Percentiles rank a stretch among this genome's conserved stretches.
Evolutionary conservation across 140 eudicot species (phyloP).

Genomic region (Senecio squalidus): DNA sequence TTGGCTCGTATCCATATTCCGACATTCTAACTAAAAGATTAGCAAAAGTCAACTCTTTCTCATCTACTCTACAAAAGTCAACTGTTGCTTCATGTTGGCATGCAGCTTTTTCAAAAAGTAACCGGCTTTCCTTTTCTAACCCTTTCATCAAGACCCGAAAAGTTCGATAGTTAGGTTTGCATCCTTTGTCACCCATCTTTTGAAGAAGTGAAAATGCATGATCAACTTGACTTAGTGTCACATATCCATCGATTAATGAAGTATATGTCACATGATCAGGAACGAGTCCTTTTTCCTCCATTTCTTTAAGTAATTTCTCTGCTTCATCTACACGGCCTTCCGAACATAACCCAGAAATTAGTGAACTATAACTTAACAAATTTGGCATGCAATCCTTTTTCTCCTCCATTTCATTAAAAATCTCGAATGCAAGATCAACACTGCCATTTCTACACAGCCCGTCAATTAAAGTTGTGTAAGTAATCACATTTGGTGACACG

Average conservation of each 20-base stretch:
- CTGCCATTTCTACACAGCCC: slow-evolving; percentile 68
- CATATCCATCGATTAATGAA: slow-evolving; percentile 62
- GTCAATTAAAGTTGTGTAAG: slow-evolving; percentile 60
- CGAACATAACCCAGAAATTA: slow-evolving; percentile 60
- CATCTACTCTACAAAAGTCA: slow-evolving; percentile 22
- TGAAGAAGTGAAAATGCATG: slow-evolving; percentile 53
- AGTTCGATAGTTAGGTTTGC: slow-evolving; percentile 68
- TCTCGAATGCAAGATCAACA: slow-evolving; percentile 50
- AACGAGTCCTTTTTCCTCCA: slow-evolving; percentile 46
- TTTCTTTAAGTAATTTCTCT: slow-evolving; percentile 51
- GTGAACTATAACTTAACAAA: slow-evolving; percentile 56
- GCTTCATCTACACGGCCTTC: slow-evolving; percentile 72
- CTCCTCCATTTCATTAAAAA: slow-evolving; percentile 52
- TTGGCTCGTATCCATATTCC: slow-evolving; percentile 54
- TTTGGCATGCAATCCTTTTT: slow-evolving; percentile 53
- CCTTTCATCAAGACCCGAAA: slow-evolving; percentile 58
- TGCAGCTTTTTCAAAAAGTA: slow-evolving; percentile 32
- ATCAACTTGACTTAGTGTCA: slow-evolving; percentile 44
- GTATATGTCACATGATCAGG: slow-evolving; percentile 79
- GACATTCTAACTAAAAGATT: slow-evolving; percentile 52
- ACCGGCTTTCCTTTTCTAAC: slow-evolving; percentile 39
- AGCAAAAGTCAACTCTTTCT: slow-evolving; percentile 31
- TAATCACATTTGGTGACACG: slow-evolving; percentile 63
- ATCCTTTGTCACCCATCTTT: slow-evolving; percentile 48
- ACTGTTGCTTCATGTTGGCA: slow-evolving; percentile 35